phyloP scores from a whole-genome alignment of 179 eudicot genomes.

The Amaranthus tricolor region DNA sequence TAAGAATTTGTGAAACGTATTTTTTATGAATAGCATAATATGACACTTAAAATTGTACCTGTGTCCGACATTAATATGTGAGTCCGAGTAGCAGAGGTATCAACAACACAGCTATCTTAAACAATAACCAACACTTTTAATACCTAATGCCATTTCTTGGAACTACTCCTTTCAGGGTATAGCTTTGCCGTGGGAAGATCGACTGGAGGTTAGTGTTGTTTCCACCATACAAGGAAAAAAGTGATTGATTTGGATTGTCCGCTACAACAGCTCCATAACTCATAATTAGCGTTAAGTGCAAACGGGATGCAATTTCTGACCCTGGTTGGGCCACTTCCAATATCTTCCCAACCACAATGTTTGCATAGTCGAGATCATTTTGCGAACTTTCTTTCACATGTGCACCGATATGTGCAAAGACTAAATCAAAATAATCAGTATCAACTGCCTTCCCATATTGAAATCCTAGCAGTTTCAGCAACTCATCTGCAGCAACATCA shows the following conservation, averaged over 20 bases:
- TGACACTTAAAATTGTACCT: too few relatives aligned
- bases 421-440: conserved; percentile 56
- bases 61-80: too few relatives aligned
- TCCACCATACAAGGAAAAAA: conserved; percentile 28
- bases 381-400: conserved; percentile 28
- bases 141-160: conserved; percentile 67
- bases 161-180: conserved; percentile 57
- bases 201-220: conserved; percentile 36
- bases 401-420: conserved; percentile 67
- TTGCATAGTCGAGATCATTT: conserved; percentile 40
- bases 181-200: conserved; percentile 81
- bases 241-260: conserved; percentile 37
- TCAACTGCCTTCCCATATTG: conserved; percentile 59
- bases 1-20: too few relatives aligned
- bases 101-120: background rate
- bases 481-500: conserved; percentile 38
- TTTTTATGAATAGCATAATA: too few relatives aligned
- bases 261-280: conserved; percentile 55
- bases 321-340: conserved; percentile 43
- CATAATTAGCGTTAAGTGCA: conserved; percentile 66
- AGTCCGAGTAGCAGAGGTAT: too few relatives aligned
- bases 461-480: conserved; percentile 83
- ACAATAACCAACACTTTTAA: conserved; percentile 3
- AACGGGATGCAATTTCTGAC: conserved; percentile 57
- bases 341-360: conserved; percentile 59